Evolutionary conservation across 2,329 filamentous ascomycete genomes (phyloP).

Genomic region (Coniochaeta ligniaria): DNA sequence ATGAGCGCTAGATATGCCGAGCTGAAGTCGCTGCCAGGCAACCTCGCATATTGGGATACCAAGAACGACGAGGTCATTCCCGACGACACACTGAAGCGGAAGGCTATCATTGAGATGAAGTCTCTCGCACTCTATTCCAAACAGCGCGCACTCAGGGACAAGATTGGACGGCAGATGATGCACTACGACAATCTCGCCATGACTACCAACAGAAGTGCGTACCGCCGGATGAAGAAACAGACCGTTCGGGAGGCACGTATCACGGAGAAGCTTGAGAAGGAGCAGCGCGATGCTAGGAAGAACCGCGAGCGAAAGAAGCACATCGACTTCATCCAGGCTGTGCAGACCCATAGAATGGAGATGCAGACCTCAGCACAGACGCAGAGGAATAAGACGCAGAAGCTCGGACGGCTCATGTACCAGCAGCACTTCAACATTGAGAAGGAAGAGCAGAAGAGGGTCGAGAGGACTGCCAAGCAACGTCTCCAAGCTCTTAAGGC

Average conservation of each 20-base stretch:
- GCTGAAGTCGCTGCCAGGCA: constrained; percentile 75
- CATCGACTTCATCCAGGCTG: constrained; percentile 80
- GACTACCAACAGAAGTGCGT: constrained; percentile 87
- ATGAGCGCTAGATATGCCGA: constrained; percentile 81
- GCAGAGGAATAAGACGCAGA: constrained; percentile 70
- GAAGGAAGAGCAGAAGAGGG: constrained; percentile 97
- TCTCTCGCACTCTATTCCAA: constrained; percentile 81
- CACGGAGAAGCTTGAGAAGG: constrained; percentile 98
- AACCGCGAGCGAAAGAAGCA: constrained; percentile 98
- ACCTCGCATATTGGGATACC: constrained; percentile 81
- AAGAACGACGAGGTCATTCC: constrained; percentile 59
- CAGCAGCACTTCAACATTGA: constrained; percentile 92
- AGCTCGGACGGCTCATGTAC: constrained; percentile 84
- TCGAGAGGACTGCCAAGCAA: constrained; percentile 96
- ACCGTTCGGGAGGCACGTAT: constrained; percentile 91
- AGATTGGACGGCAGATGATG: constrained; percentile 86
- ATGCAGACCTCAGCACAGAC: constrained; percentile 60
- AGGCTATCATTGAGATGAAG: constrained; percentile 93
- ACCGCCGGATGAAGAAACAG: constrained; percentile 95
- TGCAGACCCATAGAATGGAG: constrained; percentile 74
- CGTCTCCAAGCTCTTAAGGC: constrained; percentile 98
- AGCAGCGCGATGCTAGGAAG: constrained; percentile 93
- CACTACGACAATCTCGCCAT: constrained; percentile 94
- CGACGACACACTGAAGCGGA: constrained; percentile 78
- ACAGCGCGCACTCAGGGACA: constrained; percentile 78